A percentile compares a stretch with the other conserved stretches of the same genome.
Conservation (phyloP, 257 asterid genomes). For the Solanum corneliomulleri region DNA sequence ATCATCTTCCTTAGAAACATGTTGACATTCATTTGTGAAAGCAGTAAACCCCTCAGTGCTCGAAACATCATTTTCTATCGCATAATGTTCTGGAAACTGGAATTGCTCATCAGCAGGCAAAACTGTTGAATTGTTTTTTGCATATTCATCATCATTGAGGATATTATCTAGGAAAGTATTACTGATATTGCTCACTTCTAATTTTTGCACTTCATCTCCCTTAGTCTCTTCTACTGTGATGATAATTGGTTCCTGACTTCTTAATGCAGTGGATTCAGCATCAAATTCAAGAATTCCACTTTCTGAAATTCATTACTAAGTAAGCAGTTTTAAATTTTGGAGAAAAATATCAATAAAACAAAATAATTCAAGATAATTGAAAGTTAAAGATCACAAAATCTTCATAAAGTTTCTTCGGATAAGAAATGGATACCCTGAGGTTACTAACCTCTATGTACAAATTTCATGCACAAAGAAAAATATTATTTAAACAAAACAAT, state of each 20-base stretch:
- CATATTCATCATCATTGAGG: slow-evolving; percentile 1
- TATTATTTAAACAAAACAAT: not conserved
- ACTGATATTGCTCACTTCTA: not conserved
- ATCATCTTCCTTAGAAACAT: slow-evolving; percentile 26
- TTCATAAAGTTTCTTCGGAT: not conserved
- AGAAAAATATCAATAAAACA: not conserved
- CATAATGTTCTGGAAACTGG: slow-evolving; percentile 6
- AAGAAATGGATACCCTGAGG: not conserved
- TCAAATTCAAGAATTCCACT: not conserved
- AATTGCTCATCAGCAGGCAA: not conserved
- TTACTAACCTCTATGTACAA: not conserved
- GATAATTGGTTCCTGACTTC: slow-evolving; percentile 7
- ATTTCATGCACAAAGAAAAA: not conserved
- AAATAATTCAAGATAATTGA: not conserved
- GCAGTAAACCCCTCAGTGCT: slow-evolving; percentile 8
- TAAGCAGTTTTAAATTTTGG: not conserved
- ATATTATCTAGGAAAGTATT: not conserved
- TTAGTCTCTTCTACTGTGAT: slow-evolving; percentile 2
- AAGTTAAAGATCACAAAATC: not conserved
- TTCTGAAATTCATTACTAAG: slow-evolving; percentile 4
- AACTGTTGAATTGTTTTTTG: slow-evolving; percentile 3
- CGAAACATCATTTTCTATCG: slow-evolving; percentile 10
- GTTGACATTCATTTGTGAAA: slow-evolving; percentile 9
- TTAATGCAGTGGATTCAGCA: slow-evolving; percentile 6
- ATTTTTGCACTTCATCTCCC: not conserved